These are phyloP conservation scores for Besnoitia besnoiti DNA, from an alignment of 169 alveolate genomes.

Conservation along the genomic window DNA sequence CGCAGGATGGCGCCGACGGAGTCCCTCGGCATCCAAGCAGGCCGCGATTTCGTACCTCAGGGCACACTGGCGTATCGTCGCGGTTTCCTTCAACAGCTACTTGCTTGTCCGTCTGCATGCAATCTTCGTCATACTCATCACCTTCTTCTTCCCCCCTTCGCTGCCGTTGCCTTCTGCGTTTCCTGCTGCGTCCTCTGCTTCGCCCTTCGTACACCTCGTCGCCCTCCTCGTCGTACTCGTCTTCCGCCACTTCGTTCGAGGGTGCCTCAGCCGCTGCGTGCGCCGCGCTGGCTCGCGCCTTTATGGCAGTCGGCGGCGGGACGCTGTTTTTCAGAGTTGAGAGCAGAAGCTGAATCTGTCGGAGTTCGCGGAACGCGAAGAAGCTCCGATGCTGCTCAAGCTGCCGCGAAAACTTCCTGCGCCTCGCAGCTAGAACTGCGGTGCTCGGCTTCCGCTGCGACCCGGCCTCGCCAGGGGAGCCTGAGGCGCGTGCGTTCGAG, in stretches of 20 bases:
- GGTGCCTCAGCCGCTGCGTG: neutral
- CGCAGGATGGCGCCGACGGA: too few relatives aligned
- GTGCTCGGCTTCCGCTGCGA: slow-evolving; percentile 7
- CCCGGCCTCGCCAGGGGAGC: slow-evolving; percentile 11
- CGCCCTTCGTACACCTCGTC: neutral
- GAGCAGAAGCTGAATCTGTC: slow-evolving; percentile 56
- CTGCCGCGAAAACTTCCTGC: slow-evolving; percentile 34
- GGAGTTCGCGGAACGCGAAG: slow-evolving; percentile 54
- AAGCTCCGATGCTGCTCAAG: slow-evolving; percentile 51
- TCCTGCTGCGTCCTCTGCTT: neutral
- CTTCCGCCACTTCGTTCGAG: neutral
- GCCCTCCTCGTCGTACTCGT: neutral
- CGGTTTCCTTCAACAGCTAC: neutral
- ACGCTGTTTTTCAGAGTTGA: neutral
- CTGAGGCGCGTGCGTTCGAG: too few relatives aligned
- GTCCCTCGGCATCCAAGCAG: neutral
- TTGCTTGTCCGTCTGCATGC: neutral
- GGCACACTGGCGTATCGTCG: neutral
- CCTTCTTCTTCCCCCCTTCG: slow-evolving; percentile 8
- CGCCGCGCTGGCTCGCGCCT: neutral
- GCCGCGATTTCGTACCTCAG: neutral
- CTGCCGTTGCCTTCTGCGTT: neutral
- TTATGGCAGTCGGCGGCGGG: neutral
- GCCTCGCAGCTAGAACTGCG: neutral
- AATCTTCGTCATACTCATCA: neutral